Percentiles rank a stretch among this genome's conserved stretches.
phyloP scores from a whole-genome alignment of 139 green algal genomes.

The Gonium pectorale region DNA sequence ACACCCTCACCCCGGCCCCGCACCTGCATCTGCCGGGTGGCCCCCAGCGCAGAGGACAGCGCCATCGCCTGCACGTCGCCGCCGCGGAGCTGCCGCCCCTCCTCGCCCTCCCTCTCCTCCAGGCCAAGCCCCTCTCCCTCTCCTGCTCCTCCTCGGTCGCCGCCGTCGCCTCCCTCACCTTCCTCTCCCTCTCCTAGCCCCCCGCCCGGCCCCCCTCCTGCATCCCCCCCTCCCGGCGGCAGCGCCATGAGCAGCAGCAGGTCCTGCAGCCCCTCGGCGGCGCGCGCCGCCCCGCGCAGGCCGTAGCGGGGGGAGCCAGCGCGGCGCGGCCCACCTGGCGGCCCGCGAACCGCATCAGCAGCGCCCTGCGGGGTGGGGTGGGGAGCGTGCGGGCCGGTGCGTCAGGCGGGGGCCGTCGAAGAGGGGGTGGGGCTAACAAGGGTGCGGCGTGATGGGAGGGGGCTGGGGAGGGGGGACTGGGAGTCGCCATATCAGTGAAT shows the following conservation, averaged over 20 bases:
- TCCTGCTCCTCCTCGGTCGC: neutral
- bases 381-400: no score
- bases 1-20: neutral
- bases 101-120: neutral
- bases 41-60: neutral
- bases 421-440: no score
- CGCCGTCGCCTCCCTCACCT: neutral
- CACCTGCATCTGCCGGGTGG: slow-evolving; percentile 29
- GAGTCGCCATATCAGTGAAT: no score
- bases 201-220: neutral
- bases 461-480: neutral
- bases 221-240: neutral
- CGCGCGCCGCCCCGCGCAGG: neutral
- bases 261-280: slow-evolving; percentile 16
- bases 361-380: neutral
- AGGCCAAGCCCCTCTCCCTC: neutral
- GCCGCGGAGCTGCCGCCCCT: slow-evolving; percentile 15
- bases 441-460: neutral
- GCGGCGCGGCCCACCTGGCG: slow-evolving; percentile 17
- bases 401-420: no score
- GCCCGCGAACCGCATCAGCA: neutral
- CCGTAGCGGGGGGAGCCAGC: slow-evolving; percentile 36
- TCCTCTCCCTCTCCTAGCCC: neutral
- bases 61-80: neutral
- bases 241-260: no score